Evolutionary conservation across 805 yeast species (phyloP).

Genomic region (Saccharomycopsis guyanensis): DNA sequence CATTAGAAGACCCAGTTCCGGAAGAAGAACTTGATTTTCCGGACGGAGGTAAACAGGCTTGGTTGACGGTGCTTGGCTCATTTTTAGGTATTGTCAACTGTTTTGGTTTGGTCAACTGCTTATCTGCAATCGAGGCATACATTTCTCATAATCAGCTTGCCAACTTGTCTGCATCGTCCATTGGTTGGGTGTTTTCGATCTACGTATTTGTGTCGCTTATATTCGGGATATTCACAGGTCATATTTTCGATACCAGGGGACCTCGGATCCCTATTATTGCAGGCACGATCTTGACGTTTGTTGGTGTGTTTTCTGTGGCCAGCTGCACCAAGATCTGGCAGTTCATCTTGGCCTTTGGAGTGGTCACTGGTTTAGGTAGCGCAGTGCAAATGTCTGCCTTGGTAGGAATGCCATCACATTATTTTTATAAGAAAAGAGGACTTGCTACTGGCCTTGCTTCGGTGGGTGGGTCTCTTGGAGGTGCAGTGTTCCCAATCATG

Average conservation of each 20-base stretch:
- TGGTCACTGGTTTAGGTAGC: slow-evolving; percentile 37
- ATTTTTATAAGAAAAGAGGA: slow-evolving; percentile 37
- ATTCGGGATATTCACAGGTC: slow-evolving; percentile 36
- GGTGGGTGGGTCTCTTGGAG: slow-evolving; percentile 46
- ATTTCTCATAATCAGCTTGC: slow-evolving; percentile 46
- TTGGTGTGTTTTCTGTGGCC: slow-evolving; percentile 39
- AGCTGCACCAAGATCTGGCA: slow-evolving; percentile 40
- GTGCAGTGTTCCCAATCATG: slow-evolving; percentile 41
- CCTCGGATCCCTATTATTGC: slow-evolving; percentile 31
- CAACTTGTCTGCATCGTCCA: slow-evolving; percentile 36
- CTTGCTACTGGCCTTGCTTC: slow-evolving; percentile 40
- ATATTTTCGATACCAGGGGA: slow-evolving; percentile 40
- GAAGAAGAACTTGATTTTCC: slow-evolving; percentile 28
- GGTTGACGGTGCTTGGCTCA: slow-evolving; percentile 49
- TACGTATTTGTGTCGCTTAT: slow-evolving; percentile 26
- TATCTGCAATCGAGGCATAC: slow-evolving; percentile 63
- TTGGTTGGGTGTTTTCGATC: slow-evolving; percentile 61
- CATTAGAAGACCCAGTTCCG: background rate
- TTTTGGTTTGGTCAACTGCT: slow-evolving; percentile 59
- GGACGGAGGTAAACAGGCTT: slow-evolving; percentile 56
- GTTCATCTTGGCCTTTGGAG: slow-evolving; percentile 44
- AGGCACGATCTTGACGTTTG: slow-evolving; percentile 32
- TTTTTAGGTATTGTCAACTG: slow-evolving; percentile 49
- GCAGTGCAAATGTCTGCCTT: slow-evolving; percentile 37
- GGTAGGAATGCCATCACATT: slow-evolving; percentile 37